Conservation (phyloP, 768 basidiomycete genomes). For the Rhodotorula paludigena region DNA sequence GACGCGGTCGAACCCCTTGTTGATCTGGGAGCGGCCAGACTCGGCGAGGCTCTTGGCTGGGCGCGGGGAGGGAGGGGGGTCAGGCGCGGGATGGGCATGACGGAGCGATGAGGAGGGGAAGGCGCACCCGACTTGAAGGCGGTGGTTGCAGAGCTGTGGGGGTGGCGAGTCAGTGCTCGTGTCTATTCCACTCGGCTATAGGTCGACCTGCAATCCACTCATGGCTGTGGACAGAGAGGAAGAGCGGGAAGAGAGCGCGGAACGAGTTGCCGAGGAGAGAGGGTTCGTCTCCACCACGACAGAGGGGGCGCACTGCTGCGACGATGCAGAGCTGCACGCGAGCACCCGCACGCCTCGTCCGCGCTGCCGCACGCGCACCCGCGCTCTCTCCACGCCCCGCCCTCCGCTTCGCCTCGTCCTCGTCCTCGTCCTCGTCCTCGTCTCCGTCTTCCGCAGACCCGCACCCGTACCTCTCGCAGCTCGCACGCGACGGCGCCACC, state of each 20-base stretch:
- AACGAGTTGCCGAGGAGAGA: no score
- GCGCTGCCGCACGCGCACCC: no score
- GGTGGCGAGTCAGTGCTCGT: not conserved
- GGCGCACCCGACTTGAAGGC: slow-evolving; percentile 1
- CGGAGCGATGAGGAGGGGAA: not conserved
- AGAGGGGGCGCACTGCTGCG: no score
- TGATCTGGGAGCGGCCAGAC: slow-evolving; percentile 12
- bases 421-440: not conserved
- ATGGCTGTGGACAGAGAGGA: not conserved
- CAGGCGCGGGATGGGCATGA: not conserved
- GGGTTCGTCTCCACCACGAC: no score
- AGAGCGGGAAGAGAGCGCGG: not conserved
- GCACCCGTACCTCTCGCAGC: slow-evolving; percentile 21
- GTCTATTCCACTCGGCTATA: accelerated
- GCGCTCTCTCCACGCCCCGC: not conserved
- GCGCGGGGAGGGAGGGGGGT: not conserved
- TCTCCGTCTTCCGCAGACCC: not conserved
- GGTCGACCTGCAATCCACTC: not conserved
- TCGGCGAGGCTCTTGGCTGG: slow-evolving; percentile 24
- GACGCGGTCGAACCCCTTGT: slow-evolving; percentile 5
- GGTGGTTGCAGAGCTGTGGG: not conserved
- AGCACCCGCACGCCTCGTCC: no score
- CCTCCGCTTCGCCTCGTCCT: not conserved
- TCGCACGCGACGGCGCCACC: slow-evolving; percentile 1
- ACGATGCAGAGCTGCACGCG: no score